phyloP scores from a whole-genome alignment of 192 early-diverging fungal genomes.

The Coemansia sp. region DNA sequence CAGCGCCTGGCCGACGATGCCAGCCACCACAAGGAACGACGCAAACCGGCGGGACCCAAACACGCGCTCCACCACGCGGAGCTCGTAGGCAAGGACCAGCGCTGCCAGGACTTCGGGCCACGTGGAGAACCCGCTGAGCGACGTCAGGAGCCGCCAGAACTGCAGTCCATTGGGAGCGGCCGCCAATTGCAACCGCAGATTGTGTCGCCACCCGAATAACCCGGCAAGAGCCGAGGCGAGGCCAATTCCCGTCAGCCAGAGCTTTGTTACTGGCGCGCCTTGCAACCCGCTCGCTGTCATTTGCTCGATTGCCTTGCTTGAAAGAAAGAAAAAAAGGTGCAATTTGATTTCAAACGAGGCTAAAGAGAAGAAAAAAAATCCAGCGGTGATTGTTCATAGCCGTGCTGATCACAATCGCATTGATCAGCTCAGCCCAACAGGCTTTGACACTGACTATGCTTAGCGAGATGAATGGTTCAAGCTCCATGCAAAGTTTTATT shows the following conservation, averaged over 20 bases:
- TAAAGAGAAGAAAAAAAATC: neutral
- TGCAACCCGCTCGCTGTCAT: constrained; percentile 5
- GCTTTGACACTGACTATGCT: no score
- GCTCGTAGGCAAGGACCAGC: constrained; percentile 14
- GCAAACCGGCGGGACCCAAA: constrained; percentile 24
- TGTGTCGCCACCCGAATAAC: neutral
- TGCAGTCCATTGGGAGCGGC: constrained; percentile 4
- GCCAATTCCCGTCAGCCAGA: constrained; percentile 10
- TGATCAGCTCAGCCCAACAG: no score
- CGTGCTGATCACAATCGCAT: no score
- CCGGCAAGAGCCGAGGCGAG: neutral
- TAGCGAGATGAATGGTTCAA: no score
- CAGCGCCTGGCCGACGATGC: constrained; percentile 14
- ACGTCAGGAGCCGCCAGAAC: constrained; percentile 10
- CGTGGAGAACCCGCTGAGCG: constrained; percentile 7
- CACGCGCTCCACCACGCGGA: constrained; percentile 20
- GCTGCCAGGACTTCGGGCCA: neutral
- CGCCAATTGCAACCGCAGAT: constrained; percentile 8
- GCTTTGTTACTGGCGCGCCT: constrained; percentile 15
- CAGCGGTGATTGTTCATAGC: no score
- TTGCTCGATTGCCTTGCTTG: no score
- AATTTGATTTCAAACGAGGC: neutral
- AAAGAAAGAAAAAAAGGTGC: neutral
- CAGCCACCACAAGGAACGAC: constrained; percentile 16
- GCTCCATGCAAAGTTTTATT: no score